A percentile compares a stretch with the other conserved stretches of the same genome.
Evolutionary conservation across 169 alveolate genomes (phyloP).

Genomic region (Cyclospora cayetanensis): DNA sequence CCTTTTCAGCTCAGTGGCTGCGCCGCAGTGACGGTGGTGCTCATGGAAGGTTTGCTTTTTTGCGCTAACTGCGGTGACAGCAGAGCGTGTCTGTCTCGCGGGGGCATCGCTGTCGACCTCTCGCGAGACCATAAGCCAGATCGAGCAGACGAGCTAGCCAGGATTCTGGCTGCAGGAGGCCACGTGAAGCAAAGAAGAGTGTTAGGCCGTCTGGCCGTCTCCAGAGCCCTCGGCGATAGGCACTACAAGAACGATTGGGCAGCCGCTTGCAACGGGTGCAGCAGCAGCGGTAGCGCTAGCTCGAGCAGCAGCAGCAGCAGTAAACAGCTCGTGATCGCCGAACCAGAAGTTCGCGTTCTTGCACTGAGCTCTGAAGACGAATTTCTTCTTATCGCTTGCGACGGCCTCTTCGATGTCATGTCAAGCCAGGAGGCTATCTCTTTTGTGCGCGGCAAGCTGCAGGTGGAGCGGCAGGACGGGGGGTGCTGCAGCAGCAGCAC

Average conservation of each 20-base stretch:
- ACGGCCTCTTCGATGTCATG: conserved; percentile 99
- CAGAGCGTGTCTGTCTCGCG: conserved; percentile 92
- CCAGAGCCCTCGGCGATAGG: conserved; percentile 98
- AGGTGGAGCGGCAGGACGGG: not conserved
- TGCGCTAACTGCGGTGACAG: conserved; percentile 99
- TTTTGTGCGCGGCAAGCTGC: conserved; percentile 78
- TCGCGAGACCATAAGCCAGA: conserved; percentile 96
- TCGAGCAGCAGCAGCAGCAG: conserved; percentile 76
- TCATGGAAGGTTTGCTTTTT: conserved; percentile 80
- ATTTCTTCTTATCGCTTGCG: conserved; percentile 98
- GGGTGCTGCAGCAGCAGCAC: not conserved
- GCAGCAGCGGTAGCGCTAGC: conserved; percentile 76
- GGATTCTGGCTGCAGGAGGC: conserved; percentile 97
- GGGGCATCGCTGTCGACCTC: conserved; percentile 91
- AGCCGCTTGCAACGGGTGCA: conserved; percentile 69
- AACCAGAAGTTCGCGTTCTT: conserved; percentile 95
- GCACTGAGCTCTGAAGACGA: conserved; percentile 89
- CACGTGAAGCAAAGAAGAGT: conserved; percentile 95
- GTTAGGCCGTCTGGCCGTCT: conserved; percentile 95
- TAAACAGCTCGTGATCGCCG: conserved; percentile 95
- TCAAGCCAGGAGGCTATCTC: conserved; percentile 92
- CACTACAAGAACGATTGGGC: conserved; percentile 86
- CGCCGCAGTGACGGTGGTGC: conserved; percentile 86
- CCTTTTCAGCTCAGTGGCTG: conserved; percentile 79
- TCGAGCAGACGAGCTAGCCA: conserved; percentile 86